Evolutionary conservation across 495 filamentous ascomycete species (phyloP), one percentile per base, ranked within the genome.

Genomic region (Lichenothelia convexa): DNA sequence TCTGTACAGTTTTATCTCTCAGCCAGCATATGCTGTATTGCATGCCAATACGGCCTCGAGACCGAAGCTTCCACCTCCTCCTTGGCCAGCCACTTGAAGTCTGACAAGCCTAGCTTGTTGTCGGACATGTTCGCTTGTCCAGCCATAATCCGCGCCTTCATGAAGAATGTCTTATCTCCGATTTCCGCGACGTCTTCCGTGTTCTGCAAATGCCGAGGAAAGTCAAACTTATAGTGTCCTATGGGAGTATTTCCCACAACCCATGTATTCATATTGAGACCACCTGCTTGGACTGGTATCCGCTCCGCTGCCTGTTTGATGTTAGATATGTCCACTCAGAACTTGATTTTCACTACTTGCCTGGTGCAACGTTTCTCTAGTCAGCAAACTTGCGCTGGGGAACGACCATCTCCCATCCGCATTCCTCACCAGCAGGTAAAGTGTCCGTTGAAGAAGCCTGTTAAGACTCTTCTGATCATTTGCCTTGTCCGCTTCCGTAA

Each of bases 251-350:
- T 81, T 40, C 87, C 89, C 40, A 95, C 80, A 46, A 95, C 68
- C 86, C 91, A 99, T 40, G 85, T 94, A 64, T 95, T 94, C 87
- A 99, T 95, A 66, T 99, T 93, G 20, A 78, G 56, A 41, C 89
- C 89, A 9, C 71, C 82, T 9, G 83, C 61, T 44, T 85, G 70
- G 30, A 68, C 55, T 4, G 95, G 66, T 40, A 78, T 71, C 33
- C 84, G 72, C 43, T 78, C 70, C 30, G 87, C 87, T 21, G 79
- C 79, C 91, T 97, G 23, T 18, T 24, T 47, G 24, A 29, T 29
- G 1, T 29, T 29, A 13, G 9, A 13, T 29, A 29, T 9, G 9
- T 29, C 9, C 24, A 29, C 15, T 29, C 24, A 29, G 9, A 29
- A 13, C 24, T 29, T 29, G 9, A 13, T 29, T 9, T 9, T 3